phyloP scores from a whole-genome alignment of 2,329 filamentous ascomycete species.

The Aspergillus texensis region DNA sequence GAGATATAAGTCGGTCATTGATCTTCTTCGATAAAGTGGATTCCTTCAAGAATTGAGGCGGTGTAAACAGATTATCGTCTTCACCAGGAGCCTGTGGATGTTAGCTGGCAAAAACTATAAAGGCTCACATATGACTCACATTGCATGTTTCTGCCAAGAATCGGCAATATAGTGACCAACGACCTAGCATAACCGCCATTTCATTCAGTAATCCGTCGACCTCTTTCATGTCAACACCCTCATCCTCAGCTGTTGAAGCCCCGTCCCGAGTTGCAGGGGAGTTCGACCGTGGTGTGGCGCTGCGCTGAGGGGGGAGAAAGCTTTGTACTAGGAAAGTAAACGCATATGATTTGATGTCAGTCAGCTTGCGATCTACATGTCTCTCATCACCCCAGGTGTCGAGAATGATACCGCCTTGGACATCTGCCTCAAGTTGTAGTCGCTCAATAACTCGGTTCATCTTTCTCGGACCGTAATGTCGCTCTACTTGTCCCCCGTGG shows the following conservation, averaged over 20 bases:
- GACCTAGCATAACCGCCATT: slow-evolving; percentile 85
- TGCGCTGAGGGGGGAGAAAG: slow-evolving; percentile 74
- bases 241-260: slow-evolving; percentile 72
- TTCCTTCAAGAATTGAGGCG: slow-evolving; percentile 74
- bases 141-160: slow-evolving; percentile 87
- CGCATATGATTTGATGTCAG: slow-evolving; percentile 95
- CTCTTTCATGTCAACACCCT: slow-evolving; percentile 95
- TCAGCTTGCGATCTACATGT: slow-evolving; percentile 79
- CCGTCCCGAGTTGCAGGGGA: slow-evolving; percentile 70
- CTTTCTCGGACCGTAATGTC: slow-evolving; percentile 88
- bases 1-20: slow-evolving; percentile 69
- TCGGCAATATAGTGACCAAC: slow-evolving; percentile 89
- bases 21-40: slow-evolving; percentile 83
- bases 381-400: slow-evolving; percentile 95
- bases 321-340: slow-evolving; percentile 97
- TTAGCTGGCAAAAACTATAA: slow-evolving; percentile 14
- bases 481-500: slow-evolving; percentile 86
- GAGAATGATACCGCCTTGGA: slow-evolving; percentile 92
- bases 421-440: slow-evolving; percentile 90
- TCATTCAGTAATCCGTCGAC: slow-evolving; percentile 86
- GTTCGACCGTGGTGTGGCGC: slow-evolving; percentile 68
- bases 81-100: slow-evolving; percentile 42
- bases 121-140: slow-evolving; percentile 54
- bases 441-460: slow-evolving; percentile 95
- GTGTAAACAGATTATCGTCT: slow-evolving; percentile 60